These are phyloP conservation scores for Candida ascalaphidarum DNA, from an alignment of 805 yeast genomes.

Conservation along the genomic window DNA sequence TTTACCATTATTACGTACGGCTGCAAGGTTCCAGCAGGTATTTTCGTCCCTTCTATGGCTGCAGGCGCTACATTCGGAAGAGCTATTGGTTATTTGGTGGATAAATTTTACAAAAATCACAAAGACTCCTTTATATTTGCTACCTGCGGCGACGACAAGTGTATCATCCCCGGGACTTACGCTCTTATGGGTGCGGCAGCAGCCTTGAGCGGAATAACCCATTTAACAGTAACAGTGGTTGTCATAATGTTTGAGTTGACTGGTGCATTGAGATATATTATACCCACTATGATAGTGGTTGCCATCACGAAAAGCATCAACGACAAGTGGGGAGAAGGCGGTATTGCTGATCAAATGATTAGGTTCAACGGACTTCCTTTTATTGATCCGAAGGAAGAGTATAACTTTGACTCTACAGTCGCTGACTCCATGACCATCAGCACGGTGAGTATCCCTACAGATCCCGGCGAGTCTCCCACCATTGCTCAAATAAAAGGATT, in stretches of 20 bases:
- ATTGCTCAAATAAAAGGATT: conserved; percentile 24
- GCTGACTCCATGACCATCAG: conserved; percentile 57
- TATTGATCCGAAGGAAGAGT: conserved; percentile 65
- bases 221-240: conserved; percentile 85
- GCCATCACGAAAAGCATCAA: conserved; percentile 78
- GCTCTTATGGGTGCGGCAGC: conserved; percentile 97
- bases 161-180: conserved; percentile 90
- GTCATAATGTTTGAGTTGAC: conserved; percentile 94
- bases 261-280: conserved; percentile 84
- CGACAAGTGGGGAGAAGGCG: conserved; percentile 68
- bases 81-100: conserved; percentile 69
- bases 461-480: conserved; percentile 17
- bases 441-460: conserved; percentile 28
- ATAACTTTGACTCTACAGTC: conserved; percentile 34
- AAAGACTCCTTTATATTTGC: conserved; percentile 26
- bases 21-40: conserved; percentile 94
- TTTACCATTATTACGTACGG: conserved; percentile 85
- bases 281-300: conserved; percentile 95
- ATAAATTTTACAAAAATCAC: conserved; percentile 24
- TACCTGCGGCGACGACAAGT: conserved; percentile 28
- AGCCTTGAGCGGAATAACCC: conserved; percentile 88
- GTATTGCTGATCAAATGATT: conserved; percentile 95
- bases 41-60: conserved; percentile 94
- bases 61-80: conserved; percentile 94
- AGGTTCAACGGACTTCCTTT: conserved; percentile 80